phyloP scores from a whole-genome alignment of 345 rosid species.

The Cardamine resedifolia region DNA sequence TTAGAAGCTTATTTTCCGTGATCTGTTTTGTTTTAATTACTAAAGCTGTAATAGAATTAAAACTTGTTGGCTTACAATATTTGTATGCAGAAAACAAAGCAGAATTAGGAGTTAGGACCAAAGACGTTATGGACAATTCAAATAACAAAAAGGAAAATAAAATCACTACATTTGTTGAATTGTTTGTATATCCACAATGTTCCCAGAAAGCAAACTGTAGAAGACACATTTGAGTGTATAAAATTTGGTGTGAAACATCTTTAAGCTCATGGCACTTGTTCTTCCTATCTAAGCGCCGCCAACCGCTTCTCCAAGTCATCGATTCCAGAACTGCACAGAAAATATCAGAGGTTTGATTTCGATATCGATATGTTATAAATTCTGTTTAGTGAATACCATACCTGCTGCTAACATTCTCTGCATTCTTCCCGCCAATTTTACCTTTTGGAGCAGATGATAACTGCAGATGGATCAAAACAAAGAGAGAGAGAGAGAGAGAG shows the following conservation, averaged over 20 bases:
- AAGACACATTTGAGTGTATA: constrained; percentile 9
- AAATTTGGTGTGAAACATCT: not conserved
- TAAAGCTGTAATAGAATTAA: not conserved
- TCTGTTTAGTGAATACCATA: constrained; percentile 32
- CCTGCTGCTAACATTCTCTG: constrained; percentile 77
- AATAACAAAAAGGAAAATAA: not conserved
- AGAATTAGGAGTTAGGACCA: not conserved
- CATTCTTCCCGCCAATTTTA: constrained; percentile 63
- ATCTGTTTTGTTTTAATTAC: not conserved
- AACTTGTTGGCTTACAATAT: not conserved
- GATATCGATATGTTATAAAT: not conserved
- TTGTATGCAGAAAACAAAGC: not conserved
- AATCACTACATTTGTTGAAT: not conserved
- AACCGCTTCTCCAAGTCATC: constrained; percentile 86
- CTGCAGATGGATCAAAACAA: constrained; percentile 44
- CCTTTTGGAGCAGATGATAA: constrained; percentile 85
- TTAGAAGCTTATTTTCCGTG: not conserved
- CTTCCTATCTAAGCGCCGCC: constrained; percentile 72
- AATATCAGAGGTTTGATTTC: not conserved
- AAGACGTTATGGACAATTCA: not conserved
- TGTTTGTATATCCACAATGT: constrained; percentile 14
- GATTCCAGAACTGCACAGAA: constrained; percentile 59
- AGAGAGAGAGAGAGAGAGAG: not conserved
- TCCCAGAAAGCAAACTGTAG: constrained; percentile 5
- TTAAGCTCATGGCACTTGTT: constrained; percentile 11